Base-by-base conservation (phyloP, 331 rosid species). In the Ulmus americana region DNA sequence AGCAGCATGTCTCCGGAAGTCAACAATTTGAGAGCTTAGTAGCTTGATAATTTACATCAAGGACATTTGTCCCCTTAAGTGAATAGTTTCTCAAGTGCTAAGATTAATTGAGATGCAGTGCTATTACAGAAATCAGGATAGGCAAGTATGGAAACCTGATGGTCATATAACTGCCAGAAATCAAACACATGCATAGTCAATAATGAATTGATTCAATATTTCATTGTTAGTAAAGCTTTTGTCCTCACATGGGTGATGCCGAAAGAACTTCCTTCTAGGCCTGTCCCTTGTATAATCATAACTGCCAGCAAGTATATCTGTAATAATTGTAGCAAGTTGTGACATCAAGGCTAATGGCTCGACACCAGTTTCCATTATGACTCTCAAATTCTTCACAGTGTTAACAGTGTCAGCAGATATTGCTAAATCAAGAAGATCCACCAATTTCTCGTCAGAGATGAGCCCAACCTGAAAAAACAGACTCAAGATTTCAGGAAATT, bases 361-460 rank as follows among this genome's bases (percentile, higher is more conserved):
- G 46, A 94, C 99, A 51, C 99, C 97, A 58, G 87, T 80, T 84
- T 94, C 99, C 91, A 94, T 94, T 72, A 94, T 90, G 70, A 81
- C 79, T 74, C 99, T 82, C 90, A 94, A 75, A 76, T 85, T 85
- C 86, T 94, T 94, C 71, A 94, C 97, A 0, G 99, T 94, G 76
- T 94, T 94, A 16, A 90, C 95, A 35, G 97, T 94, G 85, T 94
- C 99, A 5, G 99, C 99, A 14, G 97, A 94, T 59, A 94, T 76
- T 41, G 99, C 96, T 81, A 94, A 86, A 84, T 94, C 99, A 61
- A 94, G 99, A 76, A 94, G 95, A 82, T 87, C 97, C 38, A 94
- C 95, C 88, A 94, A 77, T 74, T 85, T 94, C 76, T 94, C 99
- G 20, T 94, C 99, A 64, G 97, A 94, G 69, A 94, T 90, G 61